phyloP scores from a whole-genome alignment of 2,329 filamentous ascomycete species.

The Didymella exigua region DNA sequence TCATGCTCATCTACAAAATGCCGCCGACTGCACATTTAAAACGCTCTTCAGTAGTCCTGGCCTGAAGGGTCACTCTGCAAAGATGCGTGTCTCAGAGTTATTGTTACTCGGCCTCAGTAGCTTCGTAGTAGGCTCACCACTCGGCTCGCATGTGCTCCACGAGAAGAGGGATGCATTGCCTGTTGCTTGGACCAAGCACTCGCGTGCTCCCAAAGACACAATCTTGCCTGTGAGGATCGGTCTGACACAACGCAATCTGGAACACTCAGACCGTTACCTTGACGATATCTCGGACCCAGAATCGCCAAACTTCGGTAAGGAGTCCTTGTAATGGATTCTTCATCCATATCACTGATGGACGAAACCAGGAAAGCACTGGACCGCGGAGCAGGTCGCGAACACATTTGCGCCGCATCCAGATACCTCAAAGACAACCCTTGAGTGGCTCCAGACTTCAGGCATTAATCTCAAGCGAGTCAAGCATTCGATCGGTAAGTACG shows the following conservation, averaged over 20 bases:
- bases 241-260: conserved; percentile 21
- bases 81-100: conserved; percentile 18
- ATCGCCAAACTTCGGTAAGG: conserved; percentile 24
- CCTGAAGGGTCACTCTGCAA: neutral
- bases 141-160: conserved; percentile 14
- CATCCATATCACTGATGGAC: neutral
- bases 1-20: conserved; percentile 3
- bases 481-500: conserved; percentile 18
- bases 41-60: neutral
- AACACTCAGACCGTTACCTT: conserved; percentile 21
- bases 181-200: conserved; percentile 20
- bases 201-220: conserved; percentile 18
- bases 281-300: conserved; percentile 25
- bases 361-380: conserved; percentile 16
- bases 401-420: conserved; percentile 24
- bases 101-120: conserved; percentile 12
- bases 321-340: neutral
- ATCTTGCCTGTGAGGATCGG: conserved; percentile 21
- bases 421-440: conserved; percentile 17
- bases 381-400: conserved; percentile 21
- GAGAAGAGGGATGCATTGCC: conserved; percentile 21
- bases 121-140: conserved; percentile 8
- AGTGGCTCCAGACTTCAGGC: conserved; percentile 24
- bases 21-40: neutral
- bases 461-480: conserved; percentile 18